Evolutionary conservation across 148 eudicot genomes (phyloP).

Genomic region (Vaccinium corymbosum): DNA sequence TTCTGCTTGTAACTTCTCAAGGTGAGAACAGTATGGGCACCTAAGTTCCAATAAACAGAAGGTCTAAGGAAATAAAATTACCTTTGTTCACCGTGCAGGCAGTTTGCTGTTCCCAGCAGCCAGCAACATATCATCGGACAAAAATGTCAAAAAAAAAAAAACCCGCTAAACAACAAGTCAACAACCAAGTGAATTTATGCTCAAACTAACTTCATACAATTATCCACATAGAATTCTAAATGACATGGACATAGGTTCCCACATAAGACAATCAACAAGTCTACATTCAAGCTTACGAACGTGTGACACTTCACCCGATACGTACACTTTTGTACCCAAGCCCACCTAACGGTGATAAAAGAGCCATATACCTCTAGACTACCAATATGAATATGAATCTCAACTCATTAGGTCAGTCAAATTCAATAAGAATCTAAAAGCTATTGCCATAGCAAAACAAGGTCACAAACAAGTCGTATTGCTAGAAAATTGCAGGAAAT

Average conservation of each 20-base stretch:
- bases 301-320: not conserved
- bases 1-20: not conserved
- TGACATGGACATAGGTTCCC: not conserved
- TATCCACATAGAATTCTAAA: not conserved
- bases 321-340: not conserved
- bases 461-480: not conserved
- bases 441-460: not conserved
- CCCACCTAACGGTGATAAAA: not conserved
- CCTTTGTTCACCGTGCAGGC: not conserved
- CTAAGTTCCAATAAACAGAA: not conserved
- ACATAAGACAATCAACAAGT: not conserved
- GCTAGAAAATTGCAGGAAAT: slow-evolving; percentile 7
- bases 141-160: not conserved
- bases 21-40: not conserved
- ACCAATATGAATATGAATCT: not conserved
- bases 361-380: not conserved
- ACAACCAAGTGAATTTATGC: not conserved
- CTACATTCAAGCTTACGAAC: not conserved
- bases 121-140: not conserved
- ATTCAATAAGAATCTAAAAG: not conserved
- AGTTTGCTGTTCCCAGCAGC: not conserved
- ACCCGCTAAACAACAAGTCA: not conserved
- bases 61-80: not conserved
- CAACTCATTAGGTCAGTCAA: not conserved
- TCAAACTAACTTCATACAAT: not conserved